Evolutionary conservation across 192 early-diverging fungal genomes (phyloP), one percentile per base, ranked within the genome.

Genomic region (Entrophospora sp.): DNA sequence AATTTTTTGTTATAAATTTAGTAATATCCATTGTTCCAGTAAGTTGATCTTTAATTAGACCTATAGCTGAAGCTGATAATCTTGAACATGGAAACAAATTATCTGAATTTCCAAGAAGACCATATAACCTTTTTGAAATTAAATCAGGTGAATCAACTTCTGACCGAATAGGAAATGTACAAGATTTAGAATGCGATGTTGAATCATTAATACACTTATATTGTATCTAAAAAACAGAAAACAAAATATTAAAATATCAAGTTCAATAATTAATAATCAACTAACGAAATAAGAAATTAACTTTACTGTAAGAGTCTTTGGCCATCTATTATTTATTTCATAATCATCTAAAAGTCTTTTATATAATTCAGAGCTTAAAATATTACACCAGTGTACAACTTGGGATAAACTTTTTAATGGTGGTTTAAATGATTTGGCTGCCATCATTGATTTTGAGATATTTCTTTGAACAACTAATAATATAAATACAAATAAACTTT

Each of bases 311-410:
- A 86, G 36, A 2, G 71, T 79, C 28, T 69, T 81, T 37, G 85
- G 83, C 81, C 81, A 85, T 51, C 82, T 40, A 16, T 32, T 24
- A 56, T 79, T 43, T 1, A 69, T 52, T n/a, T 83, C 82, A 62
- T 62, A 71, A 32, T 87, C 81, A 35, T 77, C 73, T 27, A 65
- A 43, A 3, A 87, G 63, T 7, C 85, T 66, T 4, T 69, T 70
- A 44, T 71, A 82, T 18, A 85, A 61, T 64, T 88, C 86, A 22
- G 64, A 18, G 8, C 72, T 67, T 9, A 88, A 59, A 28, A 85
- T 77, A 18, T 55, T 70, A 10, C 81, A 45, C 86, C 86, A 88
- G 18, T 63, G 71, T 44, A 64, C 53, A 22, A 81, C 37, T 22
- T 79, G 68, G 7, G 61, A 22, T 20, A 48, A 22, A 12, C 30